Conservation (phyloP, 202 grass and related monocot genomes). For the Musa balbisiana region DNA sequence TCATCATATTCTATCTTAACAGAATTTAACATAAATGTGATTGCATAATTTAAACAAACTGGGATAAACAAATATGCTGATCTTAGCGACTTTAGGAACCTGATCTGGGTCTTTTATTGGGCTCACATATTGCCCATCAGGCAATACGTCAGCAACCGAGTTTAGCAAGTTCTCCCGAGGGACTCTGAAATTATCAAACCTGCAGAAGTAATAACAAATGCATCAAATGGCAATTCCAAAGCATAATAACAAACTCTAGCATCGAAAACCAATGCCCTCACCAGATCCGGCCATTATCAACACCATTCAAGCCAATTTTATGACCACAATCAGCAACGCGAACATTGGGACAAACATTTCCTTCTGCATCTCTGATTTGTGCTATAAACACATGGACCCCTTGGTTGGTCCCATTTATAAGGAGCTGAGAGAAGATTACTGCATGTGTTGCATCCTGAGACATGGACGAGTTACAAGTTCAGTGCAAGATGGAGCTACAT, state of each 20-base stretch:
- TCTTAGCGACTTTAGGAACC: constrained; percentile 7
- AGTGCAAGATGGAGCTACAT: background rate
- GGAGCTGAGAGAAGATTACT: constrained; percentile 81
- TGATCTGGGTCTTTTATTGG: constrained; percentile 74
- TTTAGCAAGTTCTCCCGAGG: constrained; percentile 87
- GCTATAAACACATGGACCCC: constrained; percentile 89
- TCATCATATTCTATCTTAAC: background rate
- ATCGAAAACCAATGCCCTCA: constrained; percentile 22
- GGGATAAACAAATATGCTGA: background rate
- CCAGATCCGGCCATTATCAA: constrained; percentile 98
- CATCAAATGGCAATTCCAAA: background rate
- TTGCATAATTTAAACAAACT: background rate
- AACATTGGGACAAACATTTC: constrained; percentile 59
- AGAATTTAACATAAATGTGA: background rate
- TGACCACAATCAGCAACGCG: constrained; percentile 90
- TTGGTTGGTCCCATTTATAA: constrained; percentile 82
- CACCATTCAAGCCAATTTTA: constrained; percentile 93
- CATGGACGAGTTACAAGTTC: background rate
- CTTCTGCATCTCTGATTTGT: constrained; percentile 79
- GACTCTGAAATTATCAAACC: constrained; percentile 85
- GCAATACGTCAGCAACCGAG: constrained; percentile 83
- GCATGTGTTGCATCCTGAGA: constrained; percentile 76
- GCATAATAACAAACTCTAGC: background rate
- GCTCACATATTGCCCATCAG: constrained; percentile 83
- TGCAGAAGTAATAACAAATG: constrained; percentile 16